These are phyloP conservation scores for Passalora sequoiae DNA, from an alignment of 2,329 filamentous ascomycete genomes.

Conservation along the genomic window DNA sequence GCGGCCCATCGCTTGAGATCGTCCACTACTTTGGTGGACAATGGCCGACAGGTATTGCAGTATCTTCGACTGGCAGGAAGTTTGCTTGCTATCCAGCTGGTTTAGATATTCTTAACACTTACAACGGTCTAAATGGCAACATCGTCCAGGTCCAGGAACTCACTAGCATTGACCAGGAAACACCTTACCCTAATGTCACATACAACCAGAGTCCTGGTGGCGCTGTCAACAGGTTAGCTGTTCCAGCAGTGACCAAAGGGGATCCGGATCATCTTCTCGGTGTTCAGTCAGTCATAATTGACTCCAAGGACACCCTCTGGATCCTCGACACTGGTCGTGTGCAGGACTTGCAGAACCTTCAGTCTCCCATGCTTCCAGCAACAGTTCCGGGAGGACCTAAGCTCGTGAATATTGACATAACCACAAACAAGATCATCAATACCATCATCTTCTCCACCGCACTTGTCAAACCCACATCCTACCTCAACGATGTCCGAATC, in stretches of 20 bases:
- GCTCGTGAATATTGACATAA: slow-evolving; percentile 43
- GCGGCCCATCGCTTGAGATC: slow-evolving; percentile 13
- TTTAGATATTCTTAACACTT: slow-evolving; percentile 31
- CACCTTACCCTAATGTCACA: slow-evolving; percentile 36
- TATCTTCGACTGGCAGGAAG: slow-evolving; percentile 44
- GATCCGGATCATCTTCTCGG: slow-evolving; percentile 44
- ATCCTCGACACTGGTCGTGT: slow-evolving; percentile 48
- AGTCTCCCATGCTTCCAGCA: slow-evolving; percentile 38
- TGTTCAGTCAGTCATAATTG: slow-evolving; percentile 47
- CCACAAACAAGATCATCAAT: slow-evolving; percentile 39
- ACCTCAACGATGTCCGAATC: slow-evolving; percentile 50
- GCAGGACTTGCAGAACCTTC: slow-evolving; percentile 28
- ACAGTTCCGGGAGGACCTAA: slow-evolving; percentile 45
- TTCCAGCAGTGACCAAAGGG: slow-evolving; percentile 36
- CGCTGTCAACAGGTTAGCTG: slow-evolving; percentile 44
- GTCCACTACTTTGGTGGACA: slow-evolving; percentile 47
- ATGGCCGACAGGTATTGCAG: slow-evolving; percentile 46
- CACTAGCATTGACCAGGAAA: slow-evolving; percentile 36
- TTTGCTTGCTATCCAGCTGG: slow-evolving; percentile 46
- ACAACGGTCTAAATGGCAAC: slow-evolving; percentile 35
- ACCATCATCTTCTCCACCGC: slow-evolving; percentile 45
- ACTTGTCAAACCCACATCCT: slow-evolving; percentile 43
- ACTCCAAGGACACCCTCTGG: slow-evolving; percentile 45
- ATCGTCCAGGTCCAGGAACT: slow-evolving; percentile 45
- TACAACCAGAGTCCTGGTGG: slow-evolving; percentile 45